Evolutionary conservation across 306 rosid species (phyloP), one percentile per base, ranked within the genome.

Genomic region (Glycyrrhiza uralensis): DNA sequence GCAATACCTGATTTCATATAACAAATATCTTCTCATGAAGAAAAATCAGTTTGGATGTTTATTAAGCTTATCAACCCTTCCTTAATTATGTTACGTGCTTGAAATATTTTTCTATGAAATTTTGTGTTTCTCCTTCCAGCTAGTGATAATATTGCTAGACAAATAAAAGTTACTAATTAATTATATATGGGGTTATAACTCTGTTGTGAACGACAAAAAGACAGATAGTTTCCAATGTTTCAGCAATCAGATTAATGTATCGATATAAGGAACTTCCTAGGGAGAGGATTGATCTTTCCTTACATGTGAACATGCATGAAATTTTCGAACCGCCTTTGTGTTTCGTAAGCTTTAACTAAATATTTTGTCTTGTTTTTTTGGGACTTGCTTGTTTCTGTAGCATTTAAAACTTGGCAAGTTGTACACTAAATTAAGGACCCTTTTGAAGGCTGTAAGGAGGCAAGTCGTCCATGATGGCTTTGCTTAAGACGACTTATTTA

Each of bases 371-470:
- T 59, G 28, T 30, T 26, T 41, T 58, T 30, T 60, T 69, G 15
- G 29, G 33, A 71, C 29, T 39, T 20, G 6, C 50, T 8, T 35
- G 64, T 18, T 45, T n/a, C 26, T 52, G 26, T 35, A 35, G 62
- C 51, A 13, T 1, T 14, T 41, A 50, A 67, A 44, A 6, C 17
- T 66, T 30, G 60, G 45, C 60, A 36, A 58, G 52, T 36, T 68
- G 47, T 63, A 52, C 24, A 19, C 42, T 45, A 42, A 24, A 64
- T 14, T n/a, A 26, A 56, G 5, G 8, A 7, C 2, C 8, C 23
- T 30, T 75, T 54, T 66, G 20, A 65, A 75, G 66, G 72, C 38
- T 29, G 42, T 57, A 36, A 66, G 44, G 62, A 68, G 33, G 50
- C 45, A 77, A 46, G 55, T 47, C 71, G 33, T 76, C 20, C 20